Percentiles rank a stretch among this genome's conserved stretches.
Evolutionary conservation across 441 rosid genomes (phyloP).

Genomic region (Erodium moschatum): DNA sequence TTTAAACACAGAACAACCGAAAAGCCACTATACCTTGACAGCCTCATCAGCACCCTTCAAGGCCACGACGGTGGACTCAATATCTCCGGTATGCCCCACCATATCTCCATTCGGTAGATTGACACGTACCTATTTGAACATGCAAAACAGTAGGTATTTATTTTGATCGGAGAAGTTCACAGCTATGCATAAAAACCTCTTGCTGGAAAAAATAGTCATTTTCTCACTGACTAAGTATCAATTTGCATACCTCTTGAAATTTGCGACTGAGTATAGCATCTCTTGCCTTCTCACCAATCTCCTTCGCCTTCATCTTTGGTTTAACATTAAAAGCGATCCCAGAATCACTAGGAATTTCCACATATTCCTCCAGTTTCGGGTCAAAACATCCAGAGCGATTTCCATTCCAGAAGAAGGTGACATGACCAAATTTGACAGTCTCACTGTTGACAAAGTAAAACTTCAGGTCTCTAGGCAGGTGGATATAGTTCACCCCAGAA

Average conservation of each 20-base stretch:
- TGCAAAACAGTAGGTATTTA: too few species aligned
- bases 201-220: neutral
- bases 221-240: neutral
- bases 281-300: constrained; percentile 82
- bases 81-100: constrained; percentile 97
- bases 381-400: constrained; percentile 91
- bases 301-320: constrained; percentile 89
- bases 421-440: constrained; percentile 96
- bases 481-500: neutral
- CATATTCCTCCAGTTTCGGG: constrained; percentile 62
- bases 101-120: constrained; percentile 89
- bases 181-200: neutral
- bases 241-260: constrained; percentile 61
- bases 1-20: neutral
- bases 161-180: too few species aligned
- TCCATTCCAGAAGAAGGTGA: constrained; percentile 99
- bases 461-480: neutral
- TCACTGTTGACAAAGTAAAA: constrained; percentile 41
- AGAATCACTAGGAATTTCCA: constrained; percentile 82
- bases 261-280: constrained; percentile 80
- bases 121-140: constrained; percentile 54
- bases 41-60: constrained; percentile 90
- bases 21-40: constrained; percentile 49
- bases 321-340: constrained; percentile 88
- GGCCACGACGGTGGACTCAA: constrained; percentile 72